These are phyloP conservation scores for Hemerocallis citrina DNA, from an alignment of 106 monocot species.

Conservation along the genomic window DNA sequence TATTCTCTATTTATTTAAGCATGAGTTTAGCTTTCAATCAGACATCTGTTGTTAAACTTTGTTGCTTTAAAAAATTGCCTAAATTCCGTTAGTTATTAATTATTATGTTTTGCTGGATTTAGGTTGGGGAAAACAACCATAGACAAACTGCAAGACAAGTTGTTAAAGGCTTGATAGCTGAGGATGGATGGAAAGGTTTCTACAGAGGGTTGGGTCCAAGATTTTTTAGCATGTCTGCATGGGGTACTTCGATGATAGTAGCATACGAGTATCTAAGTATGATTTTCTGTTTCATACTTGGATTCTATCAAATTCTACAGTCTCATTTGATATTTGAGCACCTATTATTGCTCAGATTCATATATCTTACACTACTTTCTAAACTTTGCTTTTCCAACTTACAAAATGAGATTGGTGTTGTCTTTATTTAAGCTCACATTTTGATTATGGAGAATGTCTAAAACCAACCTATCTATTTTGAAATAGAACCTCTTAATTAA, in stretches of 20 bases:
- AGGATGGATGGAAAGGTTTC: slow-evolving; percentile 88
- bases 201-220: slow-evolving; percentile 82
- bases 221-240: slow-evolving; percentile 77
- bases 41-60: background rate
- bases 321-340: background rate
- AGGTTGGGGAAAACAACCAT: slow-evolving; percentile 53
- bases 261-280: slow-evolving; percentile 82
- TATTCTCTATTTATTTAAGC: background rate
- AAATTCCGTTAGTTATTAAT: no score
- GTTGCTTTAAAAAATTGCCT: background rate
- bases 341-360: no score
- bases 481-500: background rate
- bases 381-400: background rate
- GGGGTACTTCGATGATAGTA: slow-evolving; percentile 86
- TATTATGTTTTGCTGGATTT: background rate
- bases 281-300: slow-evolving; percentile 5
- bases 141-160: slow-evolving; percentile 43
- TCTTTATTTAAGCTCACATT: background rate
- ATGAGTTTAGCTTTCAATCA: no score
- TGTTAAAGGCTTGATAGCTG: slow-evolving; percentile 53
- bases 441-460: background rate
- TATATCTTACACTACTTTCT: background rate
- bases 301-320: background rate
- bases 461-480: background rate
- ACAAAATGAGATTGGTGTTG: background rate